These are phyloP conservation scores for Sporisorium scitamineum DNA, from an alignment of 1,284 basidiomycete species.

Conservation along the genomic window DNA sequence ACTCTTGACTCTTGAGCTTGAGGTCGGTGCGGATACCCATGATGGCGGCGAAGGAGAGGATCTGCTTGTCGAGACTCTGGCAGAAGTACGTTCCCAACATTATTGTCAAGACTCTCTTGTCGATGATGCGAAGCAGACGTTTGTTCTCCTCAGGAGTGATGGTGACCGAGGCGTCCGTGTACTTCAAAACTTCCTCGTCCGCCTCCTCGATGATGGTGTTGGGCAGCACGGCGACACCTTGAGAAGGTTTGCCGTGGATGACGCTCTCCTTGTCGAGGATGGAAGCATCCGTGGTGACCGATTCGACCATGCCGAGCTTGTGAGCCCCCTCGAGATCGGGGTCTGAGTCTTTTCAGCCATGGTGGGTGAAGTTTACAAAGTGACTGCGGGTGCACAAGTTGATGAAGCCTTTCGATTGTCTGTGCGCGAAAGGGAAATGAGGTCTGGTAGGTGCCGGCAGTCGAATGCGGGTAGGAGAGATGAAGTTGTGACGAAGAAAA, in stretches of 20 bases:
- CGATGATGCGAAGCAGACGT: slow-evolving; percentile 71
- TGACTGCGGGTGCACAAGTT: not conserved
- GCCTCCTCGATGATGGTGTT: slow-evolving; percentile 44
- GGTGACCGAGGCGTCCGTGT: slow-evolving; percentile 32
- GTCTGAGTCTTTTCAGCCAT: slow-evolving; percentile 36
- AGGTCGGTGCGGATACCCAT: slow-evolving; percentile 72
- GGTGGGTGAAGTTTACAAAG: not conserved
- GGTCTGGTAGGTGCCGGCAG: not conserved
- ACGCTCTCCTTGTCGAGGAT: slow-evolving; percentile 42
- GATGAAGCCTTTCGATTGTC: not conserved
- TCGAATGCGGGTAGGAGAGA: slow-evolving; percentile 2
- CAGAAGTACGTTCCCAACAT: slow-evolving; percentile 75
- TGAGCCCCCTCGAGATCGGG: slow-evolving; percentile 31
- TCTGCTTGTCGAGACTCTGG: slow-evolving; percentile 74
- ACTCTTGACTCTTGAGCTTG: slow-evolving; percentile 57
- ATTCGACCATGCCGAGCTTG: slow-evolving; percentile 42
- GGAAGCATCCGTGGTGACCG: slow-evolving; percentile 40
- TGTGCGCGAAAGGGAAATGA: not conserved
- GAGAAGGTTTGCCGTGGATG: slow-evolving; percentile 31
- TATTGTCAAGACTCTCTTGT: slow-evolving; percentile 73
- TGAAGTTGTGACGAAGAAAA: slow-evolving; percentile 2
- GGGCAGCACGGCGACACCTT: slow-evolving; percentile 31
- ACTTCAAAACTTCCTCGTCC: slow-evolving; percentile 44
- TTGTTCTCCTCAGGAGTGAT: slow-evolving; percentile 56
- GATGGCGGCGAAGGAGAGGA: slow-evolving; percentile 74